Conservation (phyloP, 768 basidiomycete genomes). For the Pulveroboletus ravenelii region DNA sequence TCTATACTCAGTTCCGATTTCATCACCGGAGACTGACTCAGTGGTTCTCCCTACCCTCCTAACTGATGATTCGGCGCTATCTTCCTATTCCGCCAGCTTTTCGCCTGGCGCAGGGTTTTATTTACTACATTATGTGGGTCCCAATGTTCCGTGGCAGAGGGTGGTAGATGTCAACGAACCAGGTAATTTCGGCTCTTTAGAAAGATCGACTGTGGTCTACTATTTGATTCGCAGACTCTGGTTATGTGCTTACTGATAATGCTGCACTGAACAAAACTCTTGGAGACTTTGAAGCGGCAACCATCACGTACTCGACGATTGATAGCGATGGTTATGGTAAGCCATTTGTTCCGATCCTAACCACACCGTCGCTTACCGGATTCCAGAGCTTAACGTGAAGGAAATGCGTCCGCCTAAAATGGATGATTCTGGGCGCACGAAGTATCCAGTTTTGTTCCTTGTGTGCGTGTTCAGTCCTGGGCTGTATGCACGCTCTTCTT, state of each 20-base stretch:
- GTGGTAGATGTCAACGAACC: constrained; percentile 53
- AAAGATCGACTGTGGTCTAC: background rate
- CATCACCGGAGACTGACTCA: constrained; percentile 37
- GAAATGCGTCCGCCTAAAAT: constrained; percentile 89
- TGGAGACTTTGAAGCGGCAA: constrained; percentile 65
- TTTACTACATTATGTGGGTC: constrained; percentile 73
- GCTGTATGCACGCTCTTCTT: background rate
- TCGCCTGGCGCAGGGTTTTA: constrained; percentile 87
- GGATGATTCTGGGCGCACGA: constrained; percentile 92
- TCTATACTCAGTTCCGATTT: constrained; percentile 75
- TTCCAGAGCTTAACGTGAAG: constrained; percentile 78
- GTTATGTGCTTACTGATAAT: constrained; percentile 70
- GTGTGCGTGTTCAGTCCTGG: constrained; percentile 44
- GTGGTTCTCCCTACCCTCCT: constrained; percentile 41
- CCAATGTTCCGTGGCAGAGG: constrained; percentile 82
- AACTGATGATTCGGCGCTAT: constrained; percentile 47
- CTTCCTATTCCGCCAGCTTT: constrained; percentile 66
- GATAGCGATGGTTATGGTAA: constrained; percentile 77
- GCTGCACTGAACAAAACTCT: constrained; percentile 58
- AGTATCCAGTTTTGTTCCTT: constrained; percentile 90
- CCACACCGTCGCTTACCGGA: constrained; percentile 17
- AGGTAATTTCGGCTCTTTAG: constrained; percentile 30
- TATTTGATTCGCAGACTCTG: constrained; percentile 42
- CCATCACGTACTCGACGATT: constrained; percentile 65
- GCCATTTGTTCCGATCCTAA: constrained; percentile 13